Evolutionary conservation across 768 basidiomycete genomes (phyloP), one percentile per base, ranked within the genome.

Genomic region (Fomitopsis serialis): DNA sequence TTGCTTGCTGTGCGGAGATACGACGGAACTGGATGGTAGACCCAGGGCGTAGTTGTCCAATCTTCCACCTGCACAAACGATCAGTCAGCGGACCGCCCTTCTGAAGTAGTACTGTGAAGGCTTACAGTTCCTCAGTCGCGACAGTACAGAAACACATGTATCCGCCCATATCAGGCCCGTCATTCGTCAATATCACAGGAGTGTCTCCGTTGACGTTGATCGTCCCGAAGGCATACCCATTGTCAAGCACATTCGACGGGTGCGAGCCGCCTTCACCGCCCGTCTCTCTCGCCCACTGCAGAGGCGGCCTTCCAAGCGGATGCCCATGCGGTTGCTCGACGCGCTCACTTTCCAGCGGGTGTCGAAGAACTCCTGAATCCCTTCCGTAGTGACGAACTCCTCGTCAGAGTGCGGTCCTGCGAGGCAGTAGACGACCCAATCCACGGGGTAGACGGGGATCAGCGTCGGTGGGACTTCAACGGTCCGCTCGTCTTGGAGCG

Each of bases 181-280:
- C 85, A 24, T 75, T 74, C 3, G 76, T 74, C 48, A 85, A 66
- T n/a, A 85, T 78, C 2, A 86, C 81, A 0, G 86, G 84, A 0
- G 82, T 85, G 61, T 87, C 85, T 1, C 85, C 85, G 58, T 87
- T 87, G 49, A 85, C 53, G 58, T 85, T 85, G 54, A 85, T 59
- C 1, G 76, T 70, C 5, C 81, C 82, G 22, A 69, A 61, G 0
- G 76, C 76, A 57, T 85, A 84, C 3, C 76, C 80, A 44, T 81
- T 82, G 54, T 84, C 80, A 19, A 84, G 72, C 34, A 85, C 81
- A 56, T 87, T 87, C 37, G 78, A 79, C 0, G 84, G 84, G 59
- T 87, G 86, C 15, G 80, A 78, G 0, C 85, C 85, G 1, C 85
- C 86, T 55, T 85, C 78, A 0, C 84, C 84, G 12, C 85, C 85